A percentile compares a stretch with the other conserved stretches of the same genome.
phyloP scores from a whole-genome alignment of 2,329 filamentous ascomycete species.

The Aplosporella prunicola region DNA sequence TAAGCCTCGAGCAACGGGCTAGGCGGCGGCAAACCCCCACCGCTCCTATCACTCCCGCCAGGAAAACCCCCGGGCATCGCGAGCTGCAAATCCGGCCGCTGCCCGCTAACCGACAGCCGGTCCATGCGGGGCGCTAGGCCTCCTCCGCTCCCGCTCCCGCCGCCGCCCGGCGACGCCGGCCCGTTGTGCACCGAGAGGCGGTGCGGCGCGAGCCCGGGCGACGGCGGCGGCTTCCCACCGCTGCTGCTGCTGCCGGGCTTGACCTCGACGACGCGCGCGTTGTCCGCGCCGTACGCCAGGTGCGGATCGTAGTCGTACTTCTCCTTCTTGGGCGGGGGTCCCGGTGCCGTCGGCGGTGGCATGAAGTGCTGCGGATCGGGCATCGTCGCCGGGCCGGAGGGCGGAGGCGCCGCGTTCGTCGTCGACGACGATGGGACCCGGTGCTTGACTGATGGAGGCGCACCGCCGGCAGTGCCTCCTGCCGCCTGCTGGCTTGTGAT shows the following conservation, averaged over 20 bases:
- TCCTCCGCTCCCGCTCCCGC: too few species aligned
- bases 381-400: conserved; percentile 15
- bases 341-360: conserved; percentile 14
- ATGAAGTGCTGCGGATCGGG: conserved; percentile 14
- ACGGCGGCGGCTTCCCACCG: conserved; percentile 21
- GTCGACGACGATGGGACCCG: conserved; percentile 4
- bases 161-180: conserved; percentile 17
- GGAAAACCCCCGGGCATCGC: conserved; percentile 25
- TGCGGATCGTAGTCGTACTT: conserved; percentile 17
- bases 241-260: conserved; percentile 32
- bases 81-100: conserved; percentile 31
- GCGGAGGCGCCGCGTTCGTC: not conserved
- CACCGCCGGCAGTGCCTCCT: too few species aligned
- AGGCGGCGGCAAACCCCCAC: conserved; percentile 49
- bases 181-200: conserved; percentile 21
- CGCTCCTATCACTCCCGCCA: conserved; percentile 12
- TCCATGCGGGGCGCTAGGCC: conserved; percentile 35
- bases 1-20: conserved; percentile 89
- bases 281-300: conserved; percentile 12
- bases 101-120: conserved; percentile 39
- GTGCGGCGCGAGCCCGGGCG: conserved; percentile 25
- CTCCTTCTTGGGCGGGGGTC: conserved; percentile 15
- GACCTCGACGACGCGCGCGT: conserved; percentile 33
- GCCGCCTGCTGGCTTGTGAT: conserved; percentile 15
- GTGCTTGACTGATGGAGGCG: conserved; percentile 7